Evolutionary conservation across 306 rosid species (phyloP), one percentile per base, ranked within the genome.

Genomic region (Lablab purpureus): DNA sequence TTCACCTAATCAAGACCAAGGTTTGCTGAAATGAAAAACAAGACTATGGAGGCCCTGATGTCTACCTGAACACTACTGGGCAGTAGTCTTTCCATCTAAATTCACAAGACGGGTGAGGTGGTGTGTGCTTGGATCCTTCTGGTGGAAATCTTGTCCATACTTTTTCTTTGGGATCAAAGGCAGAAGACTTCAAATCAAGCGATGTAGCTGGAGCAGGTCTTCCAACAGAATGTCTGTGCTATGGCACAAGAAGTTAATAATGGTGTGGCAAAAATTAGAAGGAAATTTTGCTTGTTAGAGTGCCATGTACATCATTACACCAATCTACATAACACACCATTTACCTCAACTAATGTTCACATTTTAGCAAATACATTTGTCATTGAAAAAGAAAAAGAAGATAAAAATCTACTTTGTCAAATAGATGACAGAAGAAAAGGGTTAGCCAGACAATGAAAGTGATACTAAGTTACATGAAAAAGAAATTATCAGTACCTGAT

Each of bases 11-110:
- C 28, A 71, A 30, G 23, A 73, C 18, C 27, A 45, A 34, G 6
- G 5, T 18, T 37, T 23, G 18, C 22, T 59, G 21, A 28, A 40
- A 69, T 67, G 51, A 27, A 54, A 75, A 75, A 77, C 28, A 43
- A 40, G 79, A 75, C 45, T 40, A 75, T 23, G 32, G 27, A 65
- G 14, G 14, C 78, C 58, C 18, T 63, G 62, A 67, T 68, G 59
- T 36, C 86, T 73, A 95, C 99, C 99, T 88, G 90, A 95, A 95
- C 23, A 95, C 98, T 67, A 91, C 94, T 1, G 98, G 99, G 58
- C 99, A 95, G 76, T 95, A 95, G 76, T 95, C 99, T 90, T 95
- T 95, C 99, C 99, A 95, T 82, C 83, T 86, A 78, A 95, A 95
- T 50, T 95, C 98, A 32, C 90, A 83, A 15, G 99, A 93, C 6